Evolutionary conservation across 257 asterid genomes (phyloP).

Genomic region (Echium plantagineum): DNA sequence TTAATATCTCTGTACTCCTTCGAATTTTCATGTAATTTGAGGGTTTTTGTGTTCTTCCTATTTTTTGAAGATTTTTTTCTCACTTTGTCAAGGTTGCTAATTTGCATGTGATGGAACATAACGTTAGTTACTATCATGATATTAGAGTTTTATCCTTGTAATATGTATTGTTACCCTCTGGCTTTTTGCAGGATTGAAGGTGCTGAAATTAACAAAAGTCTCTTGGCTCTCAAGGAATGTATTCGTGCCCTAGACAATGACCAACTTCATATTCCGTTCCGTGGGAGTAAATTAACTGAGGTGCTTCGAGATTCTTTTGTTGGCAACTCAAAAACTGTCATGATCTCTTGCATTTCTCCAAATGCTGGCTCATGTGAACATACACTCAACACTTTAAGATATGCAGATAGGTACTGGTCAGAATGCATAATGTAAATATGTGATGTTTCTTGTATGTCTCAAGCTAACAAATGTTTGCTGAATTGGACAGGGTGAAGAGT

Average conservation of each 20-base stretch:
- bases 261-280: conserved; percentile 94
- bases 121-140: neutral
- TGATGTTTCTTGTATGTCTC: neutral
- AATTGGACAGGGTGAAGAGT: conserved; percentile 73
- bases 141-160: neutral
- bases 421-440: neutral
- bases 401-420: conserved; percentile 62
- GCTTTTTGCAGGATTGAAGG: conserved; percentile 73
- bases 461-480: conserved; percentile 15
- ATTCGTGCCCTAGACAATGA: conserved; percentile 96
- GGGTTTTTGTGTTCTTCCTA: neutral
- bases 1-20: too few relatives aligned
- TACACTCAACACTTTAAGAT: conserved; percentile 92
- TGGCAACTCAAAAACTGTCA: conserved; percentile 91
- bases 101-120: too few relatives aligned
- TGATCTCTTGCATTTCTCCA: conserved; percentile 98
- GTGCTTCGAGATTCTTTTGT: conserved; percentile 96
- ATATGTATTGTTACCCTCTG: neutral
- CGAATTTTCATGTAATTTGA: neutral
- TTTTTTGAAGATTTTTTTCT: neutral
- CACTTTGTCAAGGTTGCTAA: neutral
- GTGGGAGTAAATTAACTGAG: conserved; percentile 97
- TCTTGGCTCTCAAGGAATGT: conserved; percentile 90
- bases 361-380: conserved; percentile 97
- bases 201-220: conserved; percentile 96